Base-by-base conservation (phyloP, 805 yeast species). In the Clavispora asparagi region DNA sequence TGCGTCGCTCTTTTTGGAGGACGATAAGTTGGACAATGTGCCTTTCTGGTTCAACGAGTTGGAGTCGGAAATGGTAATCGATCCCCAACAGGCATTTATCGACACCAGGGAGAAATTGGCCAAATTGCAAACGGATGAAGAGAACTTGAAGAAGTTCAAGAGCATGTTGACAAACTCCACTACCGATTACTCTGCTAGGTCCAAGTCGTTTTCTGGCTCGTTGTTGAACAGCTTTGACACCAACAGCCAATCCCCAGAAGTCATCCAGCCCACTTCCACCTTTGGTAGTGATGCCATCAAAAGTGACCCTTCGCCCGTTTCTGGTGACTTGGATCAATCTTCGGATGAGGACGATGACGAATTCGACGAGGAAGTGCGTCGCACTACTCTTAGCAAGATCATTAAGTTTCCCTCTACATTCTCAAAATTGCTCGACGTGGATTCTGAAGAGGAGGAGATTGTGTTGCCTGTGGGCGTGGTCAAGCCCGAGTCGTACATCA, bases 1-100 rank as follows among this genome's bases (percentile, higher is more conserved):
- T 47, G 90, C 97, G 6, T 77, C 89, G 2, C 74, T 92, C 51
- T 92, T 83, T 61, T 79, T 89, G 44, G 98, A 92, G 61, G 94
- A 88, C 62, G 97, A 92, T 58, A 84, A 85, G 55, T 76, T 92
- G 60, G 96, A 89, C 62, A 82, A 85, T 52, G 74, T 92, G 51
- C 99, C 99, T 46, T 87, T 90, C 64, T 92, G 99, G 99, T 76
- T 89, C 54, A 87, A 95, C 48, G 97, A 92, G 50, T 72, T 94
- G 57, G 97, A 88, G 44, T 49, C 54, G 19, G 65, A 61, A 44
- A 43, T 61, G 48, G 77, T 88, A 55, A 78, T 78, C 53, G 85
- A 86, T 59, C 95, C 95, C n/a, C 79, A 79, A 53, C 85, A 83
- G 58, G 90, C 90, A 0, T 81, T 80, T 57, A 83, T 82, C 55